Base-by-base conservation (phyloP, 1,284 basidiomycete species). In the Mycena sp. region DNA sequence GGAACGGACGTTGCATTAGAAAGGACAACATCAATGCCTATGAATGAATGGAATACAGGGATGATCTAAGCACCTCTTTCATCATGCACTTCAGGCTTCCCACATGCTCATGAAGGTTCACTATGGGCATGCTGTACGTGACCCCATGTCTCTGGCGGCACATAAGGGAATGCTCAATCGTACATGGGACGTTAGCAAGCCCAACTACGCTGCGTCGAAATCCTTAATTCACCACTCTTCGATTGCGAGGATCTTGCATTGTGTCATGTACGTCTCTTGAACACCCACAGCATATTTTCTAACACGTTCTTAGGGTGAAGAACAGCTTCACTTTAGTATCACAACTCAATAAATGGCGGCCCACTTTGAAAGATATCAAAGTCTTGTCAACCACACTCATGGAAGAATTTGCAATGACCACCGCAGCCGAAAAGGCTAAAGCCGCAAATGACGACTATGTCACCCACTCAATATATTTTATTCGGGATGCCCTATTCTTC, bases 381-480 rank as follows among this genome's bases (percentile, higher is more conserved):
- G n/a, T 29, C 1, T 3, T 69, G 6, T 52, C 68, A 19, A 40
- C 4, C 17, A 21, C 10, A 11, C 48, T 50, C 66, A 35, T 57
- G n/a, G 51, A 41, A 6, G 58, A 59, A 16, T 59, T 59, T 38
- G 49, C 58, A 10, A 64, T 57, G 0, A 48, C 70, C 3, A 40
- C 41, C 32, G 64, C 60, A 23, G 72, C 69, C 3, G 56, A 63
- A 53, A 16, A 38, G 26, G 67, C 65, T 1, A 67, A 70, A 45
- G 32, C 19, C 6, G n/a, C 7, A 0, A 46, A 56, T 0, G 72
- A 74, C 50, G 71, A 73, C 45, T 67, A 48, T n/a, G 16, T 46
- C 1, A 70, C 72, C 6, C 71, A 71, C 40, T 54, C 55, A n/a
- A 64, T 68, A 35, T 69, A 68, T 37, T 74, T 73, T 53, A 70